A percentile compares a stretch with the other conserved stretches of the same genome.
These are phyloP conservation scores for Conticribra weissflogii DNA, from an alignment of 108 stramenopile genomes.

Conservation along the genomic window DNA sequence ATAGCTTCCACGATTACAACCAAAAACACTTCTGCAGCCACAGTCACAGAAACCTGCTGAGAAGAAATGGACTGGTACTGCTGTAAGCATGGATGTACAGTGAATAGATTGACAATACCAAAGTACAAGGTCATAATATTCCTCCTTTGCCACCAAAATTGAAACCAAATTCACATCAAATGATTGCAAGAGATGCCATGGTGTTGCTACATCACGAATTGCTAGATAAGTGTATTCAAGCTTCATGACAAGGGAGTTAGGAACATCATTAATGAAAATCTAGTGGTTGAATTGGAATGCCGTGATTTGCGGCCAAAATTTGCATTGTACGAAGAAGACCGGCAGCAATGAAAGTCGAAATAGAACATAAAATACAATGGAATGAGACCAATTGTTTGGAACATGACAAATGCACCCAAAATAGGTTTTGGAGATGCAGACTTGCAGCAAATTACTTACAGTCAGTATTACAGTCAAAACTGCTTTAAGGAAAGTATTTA, in stretches of 20 bases:
- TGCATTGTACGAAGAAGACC: constrained; percentile 41
- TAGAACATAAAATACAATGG: constrained; percentile 19
- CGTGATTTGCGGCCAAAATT: constrained; percentile 39
- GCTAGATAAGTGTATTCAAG: too few relatives aligned
- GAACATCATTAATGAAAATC: too few relatives aligned
- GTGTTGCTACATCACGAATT: too few relatives aligned
- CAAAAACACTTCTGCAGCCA: too few relatives aligned
- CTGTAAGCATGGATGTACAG: neutral
- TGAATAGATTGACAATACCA: neutral
- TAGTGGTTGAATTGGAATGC: too few relatives aligned
- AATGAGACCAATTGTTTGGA: constrained; percentile 32
- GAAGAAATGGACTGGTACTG: constrained; percentile 3
- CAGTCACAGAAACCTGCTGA: too few relatives aligned
- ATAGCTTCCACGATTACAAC: too few relatives aligned
- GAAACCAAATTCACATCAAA: too few relatives aligned
- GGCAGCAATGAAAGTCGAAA: constrained; percentile 6
- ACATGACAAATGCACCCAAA: constrained; percentile 36
- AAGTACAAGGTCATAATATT: neutral
- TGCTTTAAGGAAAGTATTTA: constrained; percentile 31
- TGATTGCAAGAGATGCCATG: too few relatives aligned
- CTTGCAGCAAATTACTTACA: constrained; percentile 15
- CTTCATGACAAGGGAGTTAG: too few relatives aligned
- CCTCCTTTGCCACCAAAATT: constrained; percentile 1
- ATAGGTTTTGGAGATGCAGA: constrained; percentile 21
- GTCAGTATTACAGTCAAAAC: constrained; percentile 34